These are phyloP conservation scores for Aspergillus versicolor DNA, from an alignment of 2,329 filamentous ascomycete species.

Conservation along the genomic window DNA sequence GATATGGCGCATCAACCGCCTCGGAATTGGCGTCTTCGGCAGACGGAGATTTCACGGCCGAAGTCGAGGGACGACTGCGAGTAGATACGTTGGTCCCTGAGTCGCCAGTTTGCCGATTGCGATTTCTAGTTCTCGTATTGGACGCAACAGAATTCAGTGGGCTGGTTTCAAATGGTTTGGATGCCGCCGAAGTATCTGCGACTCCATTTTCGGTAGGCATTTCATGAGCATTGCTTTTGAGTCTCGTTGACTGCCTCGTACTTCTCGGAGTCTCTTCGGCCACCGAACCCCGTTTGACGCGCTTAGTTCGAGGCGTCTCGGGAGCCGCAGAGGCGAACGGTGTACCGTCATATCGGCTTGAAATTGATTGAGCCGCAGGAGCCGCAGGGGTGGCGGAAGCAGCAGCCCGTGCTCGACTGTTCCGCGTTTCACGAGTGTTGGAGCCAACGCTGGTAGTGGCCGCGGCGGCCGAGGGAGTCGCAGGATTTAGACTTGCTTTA, in stretches of 20 bases:
- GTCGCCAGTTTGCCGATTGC: constrained; percentile 15
- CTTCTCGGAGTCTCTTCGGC: constrained; percentile 34
- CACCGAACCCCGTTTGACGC: constrained; percentile 29
- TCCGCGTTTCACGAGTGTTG: constrained; percentile 23
- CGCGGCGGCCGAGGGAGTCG: constrained; percentile 3
- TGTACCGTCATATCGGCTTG: constrained; percentile 16
- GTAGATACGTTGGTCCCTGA: constrained; percentile 4
- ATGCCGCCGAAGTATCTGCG: constrained; percentile 3
- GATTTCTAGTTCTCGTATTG: constrained; percentile 17
- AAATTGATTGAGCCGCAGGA: constrained; percentile 5
- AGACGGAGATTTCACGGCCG: constrained; percentile 15
- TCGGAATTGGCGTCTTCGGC: constrained; percentile 16
- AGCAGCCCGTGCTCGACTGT: constrained; percentile 22
- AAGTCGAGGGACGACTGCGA: constrained; percentile 1
- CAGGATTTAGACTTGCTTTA: constrained; percentile 13
- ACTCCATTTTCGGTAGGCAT: constrained; percentile 19
- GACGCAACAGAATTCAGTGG: constrained; percentile 15
- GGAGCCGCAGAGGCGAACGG: constrained; percentile 16
- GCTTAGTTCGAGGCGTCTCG: constrained; percentile 34
- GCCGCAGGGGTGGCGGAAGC: constrained; percentile 1
- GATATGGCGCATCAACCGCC: constrained; percentile 7
- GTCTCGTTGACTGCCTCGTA: constrained; percentile 36
- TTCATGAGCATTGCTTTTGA: constrained; percentile 25
- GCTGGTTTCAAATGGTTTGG: constrained; percentile 18
- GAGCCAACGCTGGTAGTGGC: constrained; percentile 1